These are phyloP conservation scores for Knoxia roxburghii DNA, from an alignment of 257 asterid species.

Conservation along the genomic window DNA sequence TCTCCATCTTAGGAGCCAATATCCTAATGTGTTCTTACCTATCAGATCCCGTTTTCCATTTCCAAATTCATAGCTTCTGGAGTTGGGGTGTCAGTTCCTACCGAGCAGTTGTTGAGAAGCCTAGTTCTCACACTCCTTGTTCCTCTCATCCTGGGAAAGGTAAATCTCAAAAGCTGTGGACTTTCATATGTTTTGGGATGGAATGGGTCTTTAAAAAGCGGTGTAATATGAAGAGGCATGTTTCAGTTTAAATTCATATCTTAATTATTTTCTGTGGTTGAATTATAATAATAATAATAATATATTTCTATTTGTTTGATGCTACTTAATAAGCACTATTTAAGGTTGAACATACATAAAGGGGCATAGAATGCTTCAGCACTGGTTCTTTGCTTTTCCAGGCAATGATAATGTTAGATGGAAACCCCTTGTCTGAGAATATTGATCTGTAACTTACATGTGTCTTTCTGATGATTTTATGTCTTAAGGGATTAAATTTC, in stretches of 20 bases:
- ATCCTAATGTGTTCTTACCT: constrained; percentile 17
- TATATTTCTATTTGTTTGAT: neutral
- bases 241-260: neutral
- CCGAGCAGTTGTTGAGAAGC: constrained; percentile 67
- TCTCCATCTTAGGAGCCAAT: neutral
- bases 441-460: neutral
- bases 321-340: neutral
- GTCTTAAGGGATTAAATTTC: constrained; percentile 11
- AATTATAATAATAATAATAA: too few relatives aligned
- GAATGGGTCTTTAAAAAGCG: neutral
- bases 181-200: neutral
- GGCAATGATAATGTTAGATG: neutral
- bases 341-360: neutral
- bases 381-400: neutral
- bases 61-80: constrained; percentile 76
- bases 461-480: neutral
- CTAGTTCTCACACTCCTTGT: constrained; percentile 74
- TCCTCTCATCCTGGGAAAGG: constrained; percentile 89
- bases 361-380: neutral
- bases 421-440: neutral
- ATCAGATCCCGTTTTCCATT: constrained; percentile 75
- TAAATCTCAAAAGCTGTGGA: constrained; percentile 14
- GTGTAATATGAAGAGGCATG: neutral
- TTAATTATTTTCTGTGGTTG: neutral
- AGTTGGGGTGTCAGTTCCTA: constrained; percentile 76